Conservation (phyloP, 257 asterid genomes). For the Fraxinus quadrangulata region DNA sequence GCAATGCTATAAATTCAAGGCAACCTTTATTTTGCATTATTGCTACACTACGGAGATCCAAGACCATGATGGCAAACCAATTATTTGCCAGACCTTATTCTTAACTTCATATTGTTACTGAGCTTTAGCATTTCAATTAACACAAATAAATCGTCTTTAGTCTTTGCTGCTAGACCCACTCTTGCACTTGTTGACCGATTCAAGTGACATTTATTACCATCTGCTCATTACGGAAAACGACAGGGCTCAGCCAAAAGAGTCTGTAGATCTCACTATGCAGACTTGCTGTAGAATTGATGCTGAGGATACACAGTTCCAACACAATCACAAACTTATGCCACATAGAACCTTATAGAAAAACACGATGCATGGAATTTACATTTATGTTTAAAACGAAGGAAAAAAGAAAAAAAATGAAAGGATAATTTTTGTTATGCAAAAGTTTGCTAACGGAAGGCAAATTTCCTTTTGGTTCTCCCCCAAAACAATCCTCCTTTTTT, state of each 20-base stretch:
- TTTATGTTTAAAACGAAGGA: not conserved
- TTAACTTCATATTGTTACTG: too few relatives aligned
- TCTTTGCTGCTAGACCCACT: not conserved
- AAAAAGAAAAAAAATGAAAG: not conserved
- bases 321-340: not conserved
- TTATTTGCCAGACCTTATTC: not conserved
- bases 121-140: too few relatives aligned
- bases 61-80: not conserved
- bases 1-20: too few relatives aligned
- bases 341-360: not conserved
- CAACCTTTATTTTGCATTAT: too few relatives aligned
- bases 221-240: not conserved
- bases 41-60: too few relatives aligned
- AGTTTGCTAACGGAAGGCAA: not conserved
- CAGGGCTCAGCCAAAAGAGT: not conserved
- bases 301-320: not conserved
- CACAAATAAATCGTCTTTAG: not conserved
- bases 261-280: not conserved
- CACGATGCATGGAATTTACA: not conserved
- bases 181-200: not conserved
- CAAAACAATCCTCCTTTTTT: not conserved
- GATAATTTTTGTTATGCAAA: not conserved
- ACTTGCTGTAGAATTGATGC: not conserved
- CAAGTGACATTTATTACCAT: not conserved
- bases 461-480: not conserved